Base-by-base conservation (phyloP, 306 rosid species). In the Elaeagnus macrophylla region DNA sequence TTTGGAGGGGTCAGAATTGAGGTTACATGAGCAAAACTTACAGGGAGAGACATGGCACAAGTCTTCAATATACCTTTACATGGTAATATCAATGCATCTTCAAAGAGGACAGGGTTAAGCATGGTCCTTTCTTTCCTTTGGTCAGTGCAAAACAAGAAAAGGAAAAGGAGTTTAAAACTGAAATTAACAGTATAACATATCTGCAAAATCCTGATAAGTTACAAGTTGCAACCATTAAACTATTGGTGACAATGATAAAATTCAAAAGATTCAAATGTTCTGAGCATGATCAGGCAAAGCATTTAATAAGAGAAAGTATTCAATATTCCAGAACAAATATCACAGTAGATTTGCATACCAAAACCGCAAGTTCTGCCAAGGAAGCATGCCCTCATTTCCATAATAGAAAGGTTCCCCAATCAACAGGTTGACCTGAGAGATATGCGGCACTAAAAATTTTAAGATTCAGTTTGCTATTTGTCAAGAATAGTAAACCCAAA, bases 341-440 rank as follows among this genome's bases (percentile, higher is more conserved):
- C 9, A 40, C 1, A 43, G 10, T 42, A 39, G 13, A 20, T 5
- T 19, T 12, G 32, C 7, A 32, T 82, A 91, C 95, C 97, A 91
- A 72, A 91, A 81, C 46, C 91, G 80, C 60, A 90, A 82, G 77
- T 83, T 83, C 65, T 81, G 86, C 97, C 97, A 90, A 20, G 97
- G 97, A 72, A 91, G 95, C 78, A 70, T 72, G 66, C 74, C 68
- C 48, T 91, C 91, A 25, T 67, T 80, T 69, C 95, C 95, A 47
- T 43, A 74, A 61, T 91, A 86, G 74, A 79, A 90, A 61, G 97
- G 97, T 75, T 90, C 97, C 32, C 81, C 94, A 36, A 90, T 67
- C 67, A 90, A 73, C 56, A 90, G 75, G 72, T 81, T 88, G 70
- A 79, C 84, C 97, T 90, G 46, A 71, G 37, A 7, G 37, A 68